Base-by-base conservation (phyloP, 495 filamentous ascomycete genomes). In the Podospora didyma region DNA sequence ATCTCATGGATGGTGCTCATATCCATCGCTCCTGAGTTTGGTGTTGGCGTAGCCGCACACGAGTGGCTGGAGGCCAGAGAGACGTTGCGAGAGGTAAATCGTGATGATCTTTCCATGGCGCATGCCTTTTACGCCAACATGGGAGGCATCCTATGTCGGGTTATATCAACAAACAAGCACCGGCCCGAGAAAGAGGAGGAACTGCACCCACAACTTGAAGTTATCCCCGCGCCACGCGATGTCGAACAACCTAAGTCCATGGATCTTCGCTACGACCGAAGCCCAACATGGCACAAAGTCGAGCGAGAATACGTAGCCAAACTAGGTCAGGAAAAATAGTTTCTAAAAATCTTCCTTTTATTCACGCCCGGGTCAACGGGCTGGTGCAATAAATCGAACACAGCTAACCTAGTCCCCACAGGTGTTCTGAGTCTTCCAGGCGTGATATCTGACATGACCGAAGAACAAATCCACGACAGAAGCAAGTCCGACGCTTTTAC, bases 401-500 rank as follows among this genome's bases (percentile, higher is more conserved):
- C 26, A 31, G 3, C 9, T 31, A 9, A 31, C 3, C 26, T 31
- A n/a, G n/a, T 31, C 9, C 9, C 4, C 26, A 31, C 4, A 31
- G 26, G 26, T 17, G 19, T 4, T 21, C 49, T 19, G 14, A 19
- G 24, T 11, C 7, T 45, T 20, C 22, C 21, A 1, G 49, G 26
- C 49, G 4, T 37, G 3, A 19, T 37, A 19, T 26, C 16, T 24
- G 21, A 21, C 12, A 31, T 64, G 1, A 23, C 19, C 20, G 35
- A 49, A 20, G 46, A 31, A 1, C 58, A 54, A 1, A 62, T 72
- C 3, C 49, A 34, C 12, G 67, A 68, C 73, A 65, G 49, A 73
- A 76, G 57, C 66, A 64, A 5, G 67, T 71, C 46, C 9, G 22
- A 16, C 37, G 14, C 16, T 4, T 51, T 71, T 1, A 66, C 71